Evolutionary conservation across 352 stramenopile genomes (phyloP).

Genomic region (Globisporangium paroecandrum): DNA sequence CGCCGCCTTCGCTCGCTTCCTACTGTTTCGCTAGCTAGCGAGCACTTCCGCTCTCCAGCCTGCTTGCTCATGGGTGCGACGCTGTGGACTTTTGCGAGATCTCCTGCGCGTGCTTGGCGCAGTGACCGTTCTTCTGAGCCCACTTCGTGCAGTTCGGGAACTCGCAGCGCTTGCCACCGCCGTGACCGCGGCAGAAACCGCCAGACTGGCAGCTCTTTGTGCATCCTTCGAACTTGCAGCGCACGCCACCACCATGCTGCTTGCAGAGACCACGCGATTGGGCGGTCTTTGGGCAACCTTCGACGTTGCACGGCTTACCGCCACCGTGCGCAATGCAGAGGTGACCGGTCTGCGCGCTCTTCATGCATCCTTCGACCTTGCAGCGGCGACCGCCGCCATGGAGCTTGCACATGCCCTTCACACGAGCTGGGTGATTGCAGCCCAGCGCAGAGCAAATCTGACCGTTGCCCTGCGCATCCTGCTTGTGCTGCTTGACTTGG

Average conservation of each 20-base stretch:
- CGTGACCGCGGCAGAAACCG: slow-evolving; percentile 80
- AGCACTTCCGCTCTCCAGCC: neutral
- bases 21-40: neutral
- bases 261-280: slow-evolving; percentile 84
- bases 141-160: slow-evolving; percentile 85
- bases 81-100: slow-evolving; percentile 42
- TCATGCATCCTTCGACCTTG: slow-evolving; percentile 88
- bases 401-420: slow-evolving; percentile 87
- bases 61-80: slow-evolving; percentile 30
- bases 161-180: slow-evolving; percentile 81
- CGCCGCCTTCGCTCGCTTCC: neutral
- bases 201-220: slow-evolving; percentile 86
- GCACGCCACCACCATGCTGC: slow-evolving; percentile 79
- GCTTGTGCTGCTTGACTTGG: slow-evolving; percentile 55
- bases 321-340: slow-evolving; percentile 84
- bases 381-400: slow-evolving; percentile 75
- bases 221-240: slow-evolving; percentile 84
- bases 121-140: slow-evolving; percentile 86
- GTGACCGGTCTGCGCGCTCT: slow-evolving; percentile 80
- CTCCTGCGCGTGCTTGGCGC: slow-evolving; percentile 84
- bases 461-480: slow-evolving; percentile 39
- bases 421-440: slow-evolving; percentile 71
- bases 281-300: slow-evolving; percentile 82
- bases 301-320: slow-evolving; percentile 80
- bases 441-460: slow-evolving; percentile 74